A percentile compares a stretch with the other conserved stretches of the same genome.
Conservation (phyloP, 23 red algal species). For the Gracilariopsis chorda region DNA sequence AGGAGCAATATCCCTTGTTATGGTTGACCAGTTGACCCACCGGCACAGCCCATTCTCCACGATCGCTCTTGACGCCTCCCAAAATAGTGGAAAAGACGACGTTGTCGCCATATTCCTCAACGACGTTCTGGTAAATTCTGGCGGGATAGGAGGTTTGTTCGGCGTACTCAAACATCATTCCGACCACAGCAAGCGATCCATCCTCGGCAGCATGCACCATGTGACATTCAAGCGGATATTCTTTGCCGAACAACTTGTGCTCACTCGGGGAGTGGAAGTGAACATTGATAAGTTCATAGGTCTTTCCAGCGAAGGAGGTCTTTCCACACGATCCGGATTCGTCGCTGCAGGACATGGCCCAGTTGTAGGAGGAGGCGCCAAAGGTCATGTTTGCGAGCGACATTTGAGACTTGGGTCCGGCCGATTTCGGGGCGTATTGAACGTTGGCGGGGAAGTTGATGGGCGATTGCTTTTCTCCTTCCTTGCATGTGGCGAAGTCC, state of each 20-base stretch:
- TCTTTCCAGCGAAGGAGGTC: conserved; percentile 11
- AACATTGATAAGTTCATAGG: conserved; percentile 25
- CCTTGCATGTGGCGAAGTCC: conserved; percentile 22
- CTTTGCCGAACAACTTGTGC: conserved; percentile 53
- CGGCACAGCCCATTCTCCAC: not conserved
- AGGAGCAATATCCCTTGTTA: conserved; percentile 51
- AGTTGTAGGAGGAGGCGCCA: conserved; percentile 23
- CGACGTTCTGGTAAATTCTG: not conserved
- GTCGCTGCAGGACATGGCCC: conserved; percentile 45
- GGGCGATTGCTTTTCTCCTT: conserved; percentile 25
- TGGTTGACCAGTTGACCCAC: not conserved
- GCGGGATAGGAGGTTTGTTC: conserved; percentile 6
- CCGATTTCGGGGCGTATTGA: not conserved
- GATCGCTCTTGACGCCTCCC: conserved; percentile 22
- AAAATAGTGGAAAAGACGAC: not conserved
- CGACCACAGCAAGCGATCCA: conserved; percentile 43
- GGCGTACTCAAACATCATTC: conserved; percentile 45
- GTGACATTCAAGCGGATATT: conserved; percentile 69
- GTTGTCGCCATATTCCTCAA: conserved; percentile 11
- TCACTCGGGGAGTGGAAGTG: conserved; percentile 67
- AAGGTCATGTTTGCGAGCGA: conserved; percentile 18
- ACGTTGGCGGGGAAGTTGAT: conserved; percentile 54
- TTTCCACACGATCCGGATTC: conserved; percentile 24
- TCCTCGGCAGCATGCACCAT: conserved; percentile 64
- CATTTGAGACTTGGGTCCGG: not conserved